Evolutionary conservation across 306 rosid species (phyloP), one percentile per base, ranked within the genome.

Genomic region (Medicago ruthenica): DNA sequence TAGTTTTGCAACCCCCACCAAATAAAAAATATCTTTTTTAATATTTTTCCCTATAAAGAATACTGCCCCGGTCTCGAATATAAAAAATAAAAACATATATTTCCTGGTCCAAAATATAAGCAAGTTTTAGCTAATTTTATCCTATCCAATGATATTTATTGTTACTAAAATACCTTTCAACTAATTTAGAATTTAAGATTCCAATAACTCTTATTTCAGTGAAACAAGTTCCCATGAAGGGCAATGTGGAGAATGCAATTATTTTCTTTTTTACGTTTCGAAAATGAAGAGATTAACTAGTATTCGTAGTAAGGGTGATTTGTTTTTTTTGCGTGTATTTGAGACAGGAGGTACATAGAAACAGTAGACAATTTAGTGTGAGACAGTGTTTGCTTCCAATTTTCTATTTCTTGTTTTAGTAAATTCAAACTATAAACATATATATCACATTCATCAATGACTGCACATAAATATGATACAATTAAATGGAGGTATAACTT

Each of bases 401-500:
- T 40, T 39, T 71, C 70, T 54, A 27, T 55, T 51, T 54, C 69
- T 37, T 68, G 22, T 50, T 65, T 27, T 37, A 42, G 57, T 65
- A 75, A 60, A 75, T 67, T 67, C 67, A 76, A 37, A 42, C 73
- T 76, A 69, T 54, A 67, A 48, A 64, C 42, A n/a, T 31, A 67
- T 24, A 37, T 17, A 53, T 40, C 45, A 51, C n/a, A 73, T 62
- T 37, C 42, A 42, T 67, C 63, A 69, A 54, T 41, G 24, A 53
- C 80, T 57, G 50, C 24, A 67, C 8, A 42, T 41, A 70, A 73
- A 82, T 34, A 48, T 20, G 53, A 70, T 51, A 60, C 53, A 70
- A 51, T 39, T 62, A 12, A 85, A 74, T 81, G 37, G 69, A 60
- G 17, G 66, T 10, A 18, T 15, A 81, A 58, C 47, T 72, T 79